phyloP scores from a whole-genome alignment of 176 grass and related monocot genomes.

The Metroxylon sagu region DNA sequence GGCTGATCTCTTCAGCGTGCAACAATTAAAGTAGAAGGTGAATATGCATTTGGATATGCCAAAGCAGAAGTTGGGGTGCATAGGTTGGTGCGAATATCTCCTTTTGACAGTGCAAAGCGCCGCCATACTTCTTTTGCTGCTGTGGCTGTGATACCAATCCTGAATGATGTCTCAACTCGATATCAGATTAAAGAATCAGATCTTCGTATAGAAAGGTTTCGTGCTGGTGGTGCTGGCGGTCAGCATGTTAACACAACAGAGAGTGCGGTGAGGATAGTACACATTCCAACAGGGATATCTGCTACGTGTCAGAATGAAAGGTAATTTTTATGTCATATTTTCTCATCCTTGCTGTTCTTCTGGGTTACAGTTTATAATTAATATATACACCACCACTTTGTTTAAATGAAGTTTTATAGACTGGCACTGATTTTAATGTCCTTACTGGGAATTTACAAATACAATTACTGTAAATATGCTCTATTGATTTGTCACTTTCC shows the following conservation, averaged over 20 bases:
- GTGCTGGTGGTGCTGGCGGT: slow-evolving; percentile 75
- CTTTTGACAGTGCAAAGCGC: slow-evolving; percentile 81
- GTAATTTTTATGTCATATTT: slow-evolving; percentile 27
- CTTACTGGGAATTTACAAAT: no score
- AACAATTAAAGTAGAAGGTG: slow-evolving; percentile 86
- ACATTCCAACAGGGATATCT: slow-evolving; percentile 82
- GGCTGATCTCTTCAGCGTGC: slow-evolving; percentile 46
- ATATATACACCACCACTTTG: no score
- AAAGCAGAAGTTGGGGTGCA: slow-evolving; percentile 90
- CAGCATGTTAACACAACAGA: slow-evolving; percentile 94
- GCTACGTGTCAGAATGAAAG: slow-evolving; percentile 96
- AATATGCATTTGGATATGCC: slow-evolving; percentile 86
- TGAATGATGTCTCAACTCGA: slow-evolving; percentile 46
- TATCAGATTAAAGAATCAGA: slow-evolving; percentile 94
- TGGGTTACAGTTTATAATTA: no score
- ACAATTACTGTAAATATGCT: no score
- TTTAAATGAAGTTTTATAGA: no score
- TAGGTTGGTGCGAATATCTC: slow-evolving; percentile 84
- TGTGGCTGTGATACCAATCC: slow-evolving; percentile 88
- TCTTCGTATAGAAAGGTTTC: slow-evolving; percentile 82
- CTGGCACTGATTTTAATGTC: no score
- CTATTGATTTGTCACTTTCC: no score
- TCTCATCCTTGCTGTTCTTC: background rate
- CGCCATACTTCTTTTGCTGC: slow-evolving; percentile 92
- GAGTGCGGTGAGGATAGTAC: slow-evolving; percentile 91